phyloP scores from a whole-genome alignment of 768 basidiomycete species.

The Rubroboletus pulcherrimus region DNA sequence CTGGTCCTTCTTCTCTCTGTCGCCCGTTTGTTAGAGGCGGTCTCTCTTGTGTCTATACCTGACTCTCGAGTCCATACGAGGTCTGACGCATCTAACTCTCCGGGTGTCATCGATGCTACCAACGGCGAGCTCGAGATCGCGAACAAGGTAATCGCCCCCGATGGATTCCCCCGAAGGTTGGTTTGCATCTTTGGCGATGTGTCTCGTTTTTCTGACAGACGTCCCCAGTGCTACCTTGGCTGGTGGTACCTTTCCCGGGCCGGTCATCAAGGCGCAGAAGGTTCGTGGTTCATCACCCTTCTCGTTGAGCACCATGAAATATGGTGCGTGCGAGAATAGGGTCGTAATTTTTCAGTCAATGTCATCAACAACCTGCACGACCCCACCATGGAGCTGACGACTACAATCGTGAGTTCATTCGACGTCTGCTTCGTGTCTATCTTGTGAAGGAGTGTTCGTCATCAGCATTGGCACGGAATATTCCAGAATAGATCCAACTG shows the following conservation, averaged over 20 bases:
- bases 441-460: background rate
- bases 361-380: slow-evolving; percentile 34
- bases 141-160: slow-evolving; percentile 46
- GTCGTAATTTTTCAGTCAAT: slow-evolving; percentile 34
- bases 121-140: slow-evolving; percentile 35
- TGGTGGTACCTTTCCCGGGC: slow-evolving; percentile 46
- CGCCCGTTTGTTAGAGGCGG: slow-evolving; percentile 11
- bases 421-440: background rate
- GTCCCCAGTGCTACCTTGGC: slow-evolving; percentile 39
- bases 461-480: slow-evolving; percentile 35
- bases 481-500: slow-evolving; percentile 32
- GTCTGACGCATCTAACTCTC: background rate
- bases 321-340: slow-evolving; percentile 21
- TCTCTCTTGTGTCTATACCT: slow-evolving; percentile 14
- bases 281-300: slow-evolving; percentile 7
- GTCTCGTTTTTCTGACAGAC: background rate
- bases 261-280: slow-evolving; percentile 44
- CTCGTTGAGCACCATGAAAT: background rate
- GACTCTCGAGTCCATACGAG: background rate
- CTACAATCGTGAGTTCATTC: slow-evolving; percentile 33
- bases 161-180: slow-evolving; percentile 43
- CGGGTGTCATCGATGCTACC: slow-evolving; percentile 22
- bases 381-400: slow-evolving; percentile 31
- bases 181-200: slow-evolving; percentile 2
- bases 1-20: slow-evolving; percentile 14